Base-by-base conservation (phyloP, 2,329 filamentous ascomycete genomes). In the Fusarium drepaniforme region DNA sequence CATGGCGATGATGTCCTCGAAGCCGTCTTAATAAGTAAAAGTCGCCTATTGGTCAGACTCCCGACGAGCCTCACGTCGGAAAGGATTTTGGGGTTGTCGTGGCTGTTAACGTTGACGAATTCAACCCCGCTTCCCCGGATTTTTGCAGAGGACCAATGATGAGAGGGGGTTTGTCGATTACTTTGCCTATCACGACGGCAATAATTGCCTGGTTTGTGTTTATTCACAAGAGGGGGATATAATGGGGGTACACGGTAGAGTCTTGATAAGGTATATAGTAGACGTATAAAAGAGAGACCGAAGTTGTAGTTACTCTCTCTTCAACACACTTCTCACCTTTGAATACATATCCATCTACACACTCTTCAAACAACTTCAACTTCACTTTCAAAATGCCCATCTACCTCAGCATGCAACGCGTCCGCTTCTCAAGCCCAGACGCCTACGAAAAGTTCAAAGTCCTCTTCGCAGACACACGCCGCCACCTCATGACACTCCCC, bases 401-500 rank as follows among this genome's bases (percentile, higher is more conserved):
- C 51, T 74, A 67, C 40, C 42, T 71, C 1, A 61, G 46, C 37
- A 60, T 73, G 66, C 59, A 68, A 51, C 59, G 51, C 42, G 68
- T 70, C 15, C 68, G 28, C 46, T 72, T 76, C 64, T 68, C 66
- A 21, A 73, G 74, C 68, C 62, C 66, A 21, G 51, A 72, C 11
- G 51, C 64, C 13, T 74, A 72, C 21, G 63, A 67, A 13, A 70
- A 72, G 73, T 67, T 68, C 33, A 76, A 67, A 21, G 57, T 70
- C 3, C 46, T 77, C 44, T 76, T 75, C 25, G 67, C 65, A 21
- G 51, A 73, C 37, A 76, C 71, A 9, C 58, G 60, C 13, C 61
- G 53, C 12, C 64, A 75, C 23, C 67, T 74, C 40, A 75, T 75
- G 66, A 68, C 66, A 0, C 67, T 71, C 5, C 46, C 59, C 3